Evolutionary conservation across 106 monocot genomes (phyloP), one percentile per base, ranked within the genome.

Genomic region (Acorus calamus): DNA sequence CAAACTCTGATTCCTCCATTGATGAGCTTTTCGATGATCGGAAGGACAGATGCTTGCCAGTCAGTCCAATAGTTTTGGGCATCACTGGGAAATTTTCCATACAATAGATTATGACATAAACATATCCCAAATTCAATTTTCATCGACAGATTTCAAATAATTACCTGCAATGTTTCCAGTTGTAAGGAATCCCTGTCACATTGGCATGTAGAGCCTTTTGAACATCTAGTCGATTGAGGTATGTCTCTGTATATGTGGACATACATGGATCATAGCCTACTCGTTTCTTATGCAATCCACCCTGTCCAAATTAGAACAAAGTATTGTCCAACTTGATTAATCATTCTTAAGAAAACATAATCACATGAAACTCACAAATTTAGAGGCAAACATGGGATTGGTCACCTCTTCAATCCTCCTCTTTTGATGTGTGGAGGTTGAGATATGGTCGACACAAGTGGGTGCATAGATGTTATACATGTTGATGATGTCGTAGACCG

Each of bases 391-490:
- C 60, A 73, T 84, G 0, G 88, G 80, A 0, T 72, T 64, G 14
- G 68, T 28, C 28, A 4, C 63, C 7, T 76, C 88, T 57, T 81
- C 67, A 11, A 83, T 70, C 70, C 66, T 66, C 8, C 53, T 50
- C 6, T 59, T 9, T 50, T 45, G 60, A 8, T 58, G 69, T 28
- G 55, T 46, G 1, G 70, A 55, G 28, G 66, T 49, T 3, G 41
- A 11, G 4, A 59, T 77, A 8, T 60, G 10, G 11, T 56, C 52
- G n/a, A 80, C 75, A 41, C 92, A 92, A 3, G 6, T 47, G 0
- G 88, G 84, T 4, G 71, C 10, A 46, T 93, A 88, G 62, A 99
- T 66, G 76, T 86, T 92, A 62, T 92, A 99, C 86, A 92, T 92
- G 69, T 99, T 74, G 44, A 99, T 84, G 65, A 99, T 67, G 4